A percentile compares a stretch with the other conserved stretches of the same genome.
Conservation (phyloP, 164 flowering plant genomes). For the Annona cherimola region DNA sequence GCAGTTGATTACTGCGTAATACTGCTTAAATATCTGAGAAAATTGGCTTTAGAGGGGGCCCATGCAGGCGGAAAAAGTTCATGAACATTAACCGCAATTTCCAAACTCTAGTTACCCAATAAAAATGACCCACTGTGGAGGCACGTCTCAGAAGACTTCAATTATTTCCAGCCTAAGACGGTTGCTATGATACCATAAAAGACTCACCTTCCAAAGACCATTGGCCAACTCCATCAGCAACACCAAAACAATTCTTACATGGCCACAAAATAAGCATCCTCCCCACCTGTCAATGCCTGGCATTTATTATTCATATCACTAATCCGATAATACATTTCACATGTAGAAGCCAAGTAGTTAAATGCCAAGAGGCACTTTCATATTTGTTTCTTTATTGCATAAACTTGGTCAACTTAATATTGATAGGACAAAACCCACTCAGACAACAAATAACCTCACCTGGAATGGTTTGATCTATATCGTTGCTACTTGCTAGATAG, state of each 20-base stretch:
- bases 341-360: conserved; percentile 1
- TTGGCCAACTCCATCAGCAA: conserved; percentile 78
- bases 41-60: not conserved
- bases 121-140: not conserved
- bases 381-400: not conserved
- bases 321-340: conserved; percentile 8
- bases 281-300: conserved; percentile 86
- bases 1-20: not conserved
- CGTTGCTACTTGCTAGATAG: not conserved
- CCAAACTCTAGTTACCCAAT: not conserved
- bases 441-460: not conserved
- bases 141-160: not conserved
- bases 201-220: conserved; percentile 79
- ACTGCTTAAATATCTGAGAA: not conserved
- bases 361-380: not conserved
- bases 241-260: conserved; percentile 57
- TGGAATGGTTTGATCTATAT: not conserved
- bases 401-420: not conserved
- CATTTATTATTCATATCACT: conserved; percentile 50
- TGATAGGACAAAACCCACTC: not conserved
- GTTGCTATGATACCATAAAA: conserved; percentile 2
- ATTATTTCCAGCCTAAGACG: not conserved
- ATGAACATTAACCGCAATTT: not conserved
- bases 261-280: conserved; percentile 71
- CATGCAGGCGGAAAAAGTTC: not conserved